A percentile compares a stretch with the other conserved stretches of the same genome.
Evolutionary conservation across 2,329 filamentous ascomycete species (phyloP).

Genomic region (Pezicula carpinea): DNA sequence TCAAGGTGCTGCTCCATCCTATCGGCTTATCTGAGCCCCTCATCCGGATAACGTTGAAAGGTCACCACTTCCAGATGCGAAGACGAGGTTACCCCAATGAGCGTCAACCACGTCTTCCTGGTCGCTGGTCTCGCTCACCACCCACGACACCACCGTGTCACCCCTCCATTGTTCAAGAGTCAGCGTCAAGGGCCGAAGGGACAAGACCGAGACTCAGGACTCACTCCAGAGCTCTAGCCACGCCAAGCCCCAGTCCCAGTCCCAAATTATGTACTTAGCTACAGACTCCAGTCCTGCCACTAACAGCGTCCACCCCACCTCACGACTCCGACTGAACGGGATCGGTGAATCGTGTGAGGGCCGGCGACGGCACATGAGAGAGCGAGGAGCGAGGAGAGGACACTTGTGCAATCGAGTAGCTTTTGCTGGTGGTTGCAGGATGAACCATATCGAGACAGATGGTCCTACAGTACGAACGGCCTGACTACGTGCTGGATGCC

Average conservation of each 20-base stretch:
- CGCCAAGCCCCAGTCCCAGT: constrained; percentile 16
- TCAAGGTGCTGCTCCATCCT: constrained; percentile 5
- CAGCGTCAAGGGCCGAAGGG: too few species aligned
- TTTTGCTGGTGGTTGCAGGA: too few species aligned
- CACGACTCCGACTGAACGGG: too few species aligned
- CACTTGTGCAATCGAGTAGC: too few species aligned
- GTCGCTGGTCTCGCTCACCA: constrained; percentile 14
- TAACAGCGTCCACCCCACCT: too few species aligned
- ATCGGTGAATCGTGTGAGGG: too few species aligned
- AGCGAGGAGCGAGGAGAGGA: too few species aligned
- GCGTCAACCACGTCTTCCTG: constrained; percentile 24
- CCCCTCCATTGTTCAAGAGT: constrained; percentile 7
- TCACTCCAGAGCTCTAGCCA: constrained; percentile 20
- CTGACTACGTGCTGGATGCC: too few species aligned
- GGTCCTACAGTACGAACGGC: too few species aligned
- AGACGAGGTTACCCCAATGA: constrained; percentile 25
- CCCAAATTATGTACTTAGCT: neutral
- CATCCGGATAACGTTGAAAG: constrained; percentile 14
- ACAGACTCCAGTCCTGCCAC: neutral
- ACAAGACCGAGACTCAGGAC: too few species aligned
- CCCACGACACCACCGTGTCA: constrained; percentile 4
- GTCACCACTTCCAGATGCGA: constrained; percentile 12
- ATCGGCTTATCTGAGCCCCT: constrained; percentile 18
- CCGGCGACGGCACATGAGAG: too few species aligned
- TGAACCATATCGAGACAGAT: too few species aligned